Base-by-base conservation (phyloP, 768 basidiomycete species). In the Boletus tylopilopsis region DNA sequence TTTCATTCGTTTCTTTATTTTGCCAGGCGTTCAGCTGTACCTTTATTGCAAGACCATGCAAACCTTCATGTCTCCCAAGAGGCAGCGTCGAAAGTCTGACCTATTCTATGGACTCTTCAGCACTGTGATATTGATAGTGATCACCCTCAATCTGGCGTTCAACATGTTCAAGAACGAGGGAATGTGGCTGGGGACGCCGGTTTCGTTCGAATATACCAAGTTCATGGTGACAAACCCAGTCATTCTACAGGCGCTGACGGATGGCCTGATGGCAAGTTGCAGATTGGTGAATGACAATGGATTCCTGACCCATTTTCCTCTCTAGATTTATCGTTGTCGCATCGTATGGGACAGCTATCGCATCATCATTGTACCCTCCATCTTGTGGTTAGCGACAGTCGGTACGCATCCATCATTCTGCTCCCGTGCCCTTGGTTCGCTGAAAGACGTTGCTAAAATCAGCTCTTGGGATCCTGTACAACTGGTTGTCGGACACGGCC, bases 201-300 rank as follows among this genome's bases (percentile, higher is more conserved):
- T 30, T 30, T 0, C 29, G 6, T 30, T 30, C 29, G 29, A 0
- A 12, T 30, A 30, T 30, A 5, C 13, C 11, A 13, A 30, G 11
- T 2, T 30, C 13, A 5, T 6, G 2, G 29, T 2, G 13, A 11
- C 12, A 12, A 1, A 11, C 1, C 13, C 11, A 11, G 45, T 64
- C 32, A 41, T 59, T 16, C 51, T 68, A 11, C 67, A 69, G 5
- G 59, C 68, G 30, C 47, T 71, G 49, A 62, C 62, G 9, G 68
- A 70, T 39, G 72, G n/a, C 2, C 24, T 50, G 0, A 50, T 56
- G 55, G 53, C 55, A 47, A 60, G 53, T 61, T 58, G n/a, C 54
- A 4, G 23, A 22, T 16, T 8, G 15, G 9, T 6, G 5, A 23
- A 22, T 11, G 1, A 10, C 12, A 23, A 16, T 15, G n/a, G 18